Base-by-base conservation (phyloP, 139 green algal species). In the Micractinium conductrix region DNA sequence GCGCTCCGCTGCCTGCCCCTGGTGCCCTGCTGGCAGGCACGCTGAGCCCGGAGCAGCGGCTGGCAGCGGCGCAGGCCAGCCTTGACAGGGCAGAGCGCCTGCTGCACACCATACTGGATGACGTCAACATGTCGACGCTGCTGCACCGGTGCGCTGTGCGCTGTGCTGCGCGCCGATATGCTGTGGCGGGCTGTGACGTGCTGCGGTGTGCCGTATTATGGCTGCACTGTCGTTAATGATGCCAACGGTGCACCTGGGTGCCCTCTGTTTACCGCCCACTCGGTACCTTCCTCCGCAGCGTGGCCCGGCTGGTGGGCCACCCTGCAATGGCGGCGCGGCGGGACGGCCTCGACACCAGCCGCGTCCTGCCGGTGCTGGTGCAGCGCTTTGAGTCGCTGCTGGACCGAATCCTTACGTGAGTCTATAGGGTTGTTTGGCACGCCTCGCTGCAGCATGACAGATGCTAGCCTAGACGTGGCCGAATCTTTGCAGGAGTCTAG, bases 81-180 rank as follows among this genome's bases (percentile, higher is more conserved):
- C 8, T 87, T 7, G 48, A 75, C 12, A 10, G 26, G 1, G 43
- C 84, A 38, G 37, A 19, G 1, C 38, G 35, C 28, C 17, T 43
- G 24, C 58, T 81, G 67, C 78, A 60, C 16, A 30, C 55, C 0
- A 42, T 44, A 0, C 22, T 79, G n/a, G 55, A 63, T 42, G 45
- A 72, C 22, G 48, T 88, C 21, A 88, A 88, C 55, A 55, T 88
- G n/a, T 74, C 84, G 1, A 82, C 84, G 8, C 79, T 84, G 40
- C 65, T 88, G 58, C 74, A 84, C 68, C 48, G 73, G 73, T 55
- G 40, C 7, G 37, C 9, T 62, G 53, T 21, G 19, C 8, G 53
- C 53, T 62, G 53, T 62, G 53, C 6, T 62, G 8, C 26, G 53
- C 53, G 48, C 48, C 26, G 53, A 19, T 62, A 21, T 22, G 26